phyloP scores from a whole-genome alignment of 768 basidiomycete genomes.

The Tulasnella sp. region DNA sequence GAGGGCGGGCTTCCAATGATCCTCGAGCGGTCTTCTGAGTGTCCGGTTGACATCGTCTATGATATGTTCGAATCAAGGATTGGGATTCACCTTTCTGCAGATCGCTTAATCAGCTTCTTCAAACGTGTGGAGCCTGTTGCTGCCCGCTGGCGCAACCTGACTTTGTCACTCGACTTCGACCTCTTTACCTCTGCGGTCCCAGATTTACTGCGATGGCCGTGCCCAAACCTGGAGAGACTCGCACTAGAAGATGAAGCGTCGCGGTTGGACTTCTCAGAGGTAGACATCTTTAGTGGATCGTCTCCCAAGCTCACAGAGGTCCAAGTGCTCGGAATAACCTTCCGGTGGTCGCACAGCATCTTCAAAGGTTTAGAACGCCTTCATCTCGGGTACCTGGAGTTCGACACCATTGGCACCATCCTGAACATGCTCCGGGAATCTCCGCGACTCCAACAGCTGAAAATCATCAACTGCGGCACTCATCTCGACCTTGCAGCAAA shows the following conservation, averaged over 20 bases:
- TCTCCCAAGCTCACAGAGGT: not conserved
- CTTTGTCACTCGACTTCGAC: not conserved
- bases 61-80: no score
- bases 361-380: not conserved
- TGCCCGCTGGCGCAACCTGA: not conserved
- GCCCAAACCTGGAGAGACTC: not conserved
- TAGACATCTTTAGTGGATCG: not conserved
- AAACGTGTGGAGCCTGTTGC: no score
- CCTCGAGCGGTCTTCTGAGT: no score
- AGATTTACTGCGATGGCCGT: not conserved
- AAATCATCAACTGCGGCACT: not conserved
- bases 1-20: no score
- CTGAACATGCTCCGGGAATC: not conserved
- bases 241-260: not conserved
- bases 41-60: no score
- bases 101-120: no score
- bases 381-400: not conserved
- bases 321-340: not conserved
- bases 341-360: not conserved
- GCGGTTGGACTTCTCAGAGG: not conserved
- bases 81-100: no score
- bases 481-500: not conserved
- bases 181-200: not conserved
- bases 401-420: no score
- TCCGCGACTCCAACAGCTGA: not conserved